Conservation (phyloP, 805 yeast genomes). For the Candida alai region DNA sequence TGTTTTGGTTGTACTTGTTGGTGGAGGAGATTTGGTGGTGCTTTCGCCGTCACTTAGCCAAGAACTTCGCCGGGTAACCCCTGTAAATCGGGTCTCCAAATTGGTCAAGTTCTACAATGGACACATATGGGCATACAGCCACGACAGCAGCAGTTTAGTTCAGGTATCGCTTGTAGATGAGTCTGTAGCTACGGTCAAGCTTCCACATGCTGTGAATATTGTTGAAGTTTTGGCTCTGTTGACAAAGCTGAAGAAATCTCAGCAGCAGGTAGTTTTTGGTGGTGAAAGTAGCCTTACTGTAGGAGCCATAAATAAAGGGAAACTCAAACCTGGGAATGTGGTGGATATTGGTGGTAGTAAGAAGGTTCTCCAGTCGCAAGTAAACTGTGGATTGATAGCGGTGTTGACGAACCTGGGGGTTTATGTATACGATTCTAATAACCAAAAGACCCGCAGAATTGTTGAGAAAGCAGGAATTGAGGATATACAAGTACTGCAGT, state of each 20-base stretch:
- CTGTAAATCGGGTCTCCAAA: background rate
- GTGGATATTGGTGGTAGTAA: background rate
- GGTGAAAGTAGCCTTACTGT: too few relatives aligned
- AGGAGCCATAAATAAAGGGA: too few relatives aligned
- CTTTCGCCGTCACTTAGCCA: conserved; percentile 3
- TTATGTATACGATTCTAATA: background rate
- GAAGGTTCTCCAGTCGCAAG: conserved; percentile 1
- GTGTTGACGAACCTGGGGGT: conserved; percentile 1
- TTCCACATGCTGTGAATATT: background rate
- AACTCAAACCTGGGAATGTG: conserved; percentile 1
- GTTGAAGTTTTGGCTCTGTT: conserved; percentile 1
- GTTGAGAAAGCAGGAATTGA: too few relatives aligned
- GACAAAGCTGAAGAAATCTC: too few relatives aligned
- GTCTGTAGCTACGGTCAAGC: background rate
- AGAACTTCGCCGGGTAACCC: background rate
- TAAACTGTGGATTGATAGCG: conserved; percentile 2
- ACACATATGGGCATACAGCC: background rate
- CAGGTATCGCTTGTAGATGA: conserved; percentile 1
- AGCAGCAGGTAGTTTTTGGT: too few relatives aligned
- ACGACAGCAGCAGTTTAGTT: background rate
- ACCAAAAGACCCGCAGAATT: too few relatives aligned
- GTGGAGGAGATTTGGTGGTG: conserved; percentile 2
- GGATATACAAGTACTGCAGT: too few relatives aligned
- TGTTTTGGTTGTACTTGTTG: conserved; percentile 1
- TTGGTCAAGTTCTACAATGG: conserved; percentile 1